Conservation (phyloP, 148 eudicot species). For the Silene latifolia region DNA sequence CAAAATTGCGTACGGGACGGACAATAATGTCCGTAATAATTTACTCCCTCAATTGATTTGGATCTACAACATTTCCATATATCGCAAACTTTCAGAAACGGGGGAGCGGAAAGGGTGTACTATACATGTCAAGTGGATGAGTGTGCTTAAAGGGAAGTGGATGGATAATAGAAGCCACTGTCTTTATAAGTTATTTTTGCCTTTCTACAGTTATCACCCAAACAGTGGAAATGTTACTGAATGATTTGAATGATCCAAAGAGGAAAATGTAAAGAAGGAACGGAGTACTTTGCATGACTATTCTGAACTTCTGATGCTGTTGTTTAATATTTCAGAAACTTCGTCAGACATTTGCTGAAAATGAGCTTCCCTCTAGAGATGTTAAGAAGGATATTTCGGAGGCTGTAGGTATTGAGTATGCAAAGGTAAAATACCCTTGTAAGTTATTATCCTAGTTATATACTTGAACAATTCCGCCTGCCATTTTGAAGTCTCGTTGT, state of each 20-base stretch:
- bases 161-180: too few relatives aligned
- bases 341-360: slow-evolving; percentile 77
- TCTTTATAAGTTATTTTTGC: background rate
- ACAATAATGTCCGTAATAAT: background rate
- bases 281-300: background rate
- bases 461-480: background rate
- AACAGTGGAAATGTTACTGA: background rate
- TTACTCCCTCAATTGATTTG: background rate
- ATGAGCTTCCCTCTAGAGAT: slow-evolving; percentile 79
- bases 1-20: background rate
- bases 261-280: background rate
- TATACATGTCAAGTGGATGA: too few relatives aligned
- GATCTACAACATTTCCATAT: background rate
- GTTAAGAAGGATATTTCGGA: slow-evolving; percentile 55
- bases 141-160: too few relatives aligned
- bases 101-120: too few relatives aligned
- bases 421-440: slow-evolving; percentile 49
- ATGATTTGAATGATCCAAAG: too few relatives aligned
- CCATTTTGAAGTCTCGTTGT: background rate
- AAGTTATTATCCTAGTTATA: background rate
- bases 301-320: slow-evolving; percentile 14
- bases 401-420: slow-evolving; percentile 63
- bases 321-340: slow-evolving; percentile 63
- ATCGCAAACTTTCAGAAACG: too few relatives aligned
- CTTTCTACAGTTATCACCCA: background rate